A percentile compares a stretch with the other conserved stretches of the same genome.
Evolutionary conservation across 1,139 yeast genomes (phyloP).

Genomic region (Kluyveromyces marxianus): DNA sequence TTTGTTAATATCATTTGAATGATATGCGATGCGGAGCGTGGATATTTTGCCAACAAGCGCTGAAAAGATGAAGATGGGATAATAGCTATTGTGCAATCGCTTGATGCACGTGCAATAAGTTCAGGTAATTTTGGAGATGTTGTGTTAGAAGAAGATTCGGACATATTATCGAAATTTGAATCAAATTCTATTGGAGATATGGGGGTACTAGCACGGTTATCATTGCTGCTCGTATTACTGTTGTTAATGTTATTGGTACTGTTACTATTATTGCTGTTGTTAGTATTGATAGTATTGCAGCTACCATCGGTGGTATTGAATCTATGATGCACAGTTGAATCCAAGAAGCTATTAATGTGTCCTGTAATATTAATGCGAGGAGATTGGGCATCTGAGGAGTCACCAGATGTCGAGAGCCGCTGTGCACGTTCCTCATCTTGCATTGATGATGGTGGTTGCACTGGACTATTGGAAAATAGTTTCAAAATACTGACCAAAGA

Average conservation of each 20-base stretch:
- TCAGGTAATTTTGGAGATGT: slow-evolving; percentile 24
- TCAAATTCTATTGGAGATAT: slow-evolving; percentile 6
- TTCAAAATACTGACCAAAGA: slow-evolving; percentile 76
- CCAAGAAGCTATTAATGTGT: neutral
- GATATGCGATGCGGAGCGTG: slow-evolving; percentile 87
- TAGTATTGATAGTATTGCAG: too few species aligned
- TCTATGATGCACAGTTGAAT: slow-evolving; percentile 1
- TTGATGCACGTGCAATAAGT: slow-evolving; percentile 35
- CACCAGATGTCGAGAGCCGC: neutral
- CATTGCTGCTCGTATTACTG: neutral
- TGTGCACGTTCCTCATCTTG: neutral
- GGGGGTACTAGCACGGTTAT: neutral
- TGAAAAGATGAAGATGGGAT: slow-evolving; percentile 82
- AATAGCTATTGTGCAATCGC: slow-evolving; percentile 76
- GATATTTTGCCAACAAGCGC: slow-evolving; percentile 65
- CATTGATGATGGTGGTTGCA: neutral
- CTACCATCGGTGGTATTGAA: neutral
- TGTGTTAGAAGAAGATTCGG: neutral
- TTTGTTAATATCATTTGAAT: slow-evolving; percentile 88
- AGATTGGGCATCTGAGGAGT: neutral
- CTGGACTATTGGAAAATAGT: slow-evolving; percentile 44
- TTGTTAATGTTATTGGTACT: too few species aligned
- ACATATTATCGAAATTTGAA: slow-evolving; percentile 5
- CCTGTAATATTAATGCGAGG: neutral
- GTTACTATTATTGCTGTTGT: too few species aligned